These are phyloP conservation scores for Chamaenerion angustifolium DNA, from an alignment of 345 rosid species.

Conservation along the genomic window DNA sequence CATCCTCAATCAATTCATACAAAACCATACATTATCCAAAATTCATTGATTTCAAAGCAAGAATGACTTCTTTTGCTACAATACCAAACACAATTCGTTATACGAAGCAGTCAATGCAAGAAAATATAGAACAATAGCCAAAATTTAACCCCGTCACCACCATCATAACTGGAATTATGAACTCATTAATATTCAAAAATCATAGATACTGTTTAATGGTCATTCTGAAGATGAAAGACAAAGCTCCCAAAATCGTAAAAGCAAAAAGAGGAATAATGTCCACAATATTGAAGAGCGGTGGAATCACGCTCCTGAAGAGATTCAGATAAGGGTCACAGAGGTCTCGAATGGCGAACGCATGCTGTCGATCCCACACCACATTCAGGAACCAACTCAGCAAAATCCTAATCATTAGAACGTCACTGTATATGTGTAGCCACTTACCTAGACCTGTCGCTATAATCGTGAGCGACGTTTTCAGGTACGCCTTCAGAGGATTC, in stretches of 20 bases:
- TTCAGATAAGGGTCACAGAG: slow-evolving; percentile 78
- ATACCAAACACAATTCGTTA: no score
- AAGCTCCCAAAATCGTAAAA: slow-evolving; percentile 59
- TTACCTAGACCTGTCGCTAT: slow-evolving; percentile 74
- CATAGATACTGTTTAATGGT: no score
- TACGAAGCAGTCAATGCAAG: no score
- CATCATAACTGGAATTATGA: no score
- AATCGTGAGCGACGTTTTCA: slow-evolving; percentile 68
- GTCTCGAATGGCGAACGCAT: slow-evolving; percentile 65
- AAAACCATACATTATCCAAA: no score
- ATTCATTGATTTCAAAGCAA: no score
- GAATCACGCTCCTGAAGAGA: slow-evolving; percentile 72
- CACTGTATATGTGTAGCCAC: slow-evolving; percentile 84
- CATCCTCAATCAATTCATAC: no score
- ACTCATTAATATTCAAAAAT: no score
- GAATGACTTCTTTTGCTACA: no score
- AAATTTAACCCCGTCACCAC: no score
- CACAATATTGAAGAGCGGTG: no score
- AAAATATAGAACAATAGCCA: no score
- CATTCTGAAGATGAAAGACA: slow-evolving; percentile 3
- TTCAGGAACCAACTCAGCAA: slow-evolving; percentile 94
- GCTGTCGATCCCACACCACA: slow-evolving; percentile 84
- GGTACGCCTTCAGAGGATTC: slow-evolving; percentile 34
- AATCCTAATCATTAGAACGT: slow-evolving; percentile 79
- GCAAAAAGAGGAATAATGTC: slow-evolving; percentile 81